These are phyloP conservation scores for Plenodomus tracheiphilus DNA, from an alignment of 2,329 filamentous ascomycete genomes.

Conservation along the genomic window DNA sequence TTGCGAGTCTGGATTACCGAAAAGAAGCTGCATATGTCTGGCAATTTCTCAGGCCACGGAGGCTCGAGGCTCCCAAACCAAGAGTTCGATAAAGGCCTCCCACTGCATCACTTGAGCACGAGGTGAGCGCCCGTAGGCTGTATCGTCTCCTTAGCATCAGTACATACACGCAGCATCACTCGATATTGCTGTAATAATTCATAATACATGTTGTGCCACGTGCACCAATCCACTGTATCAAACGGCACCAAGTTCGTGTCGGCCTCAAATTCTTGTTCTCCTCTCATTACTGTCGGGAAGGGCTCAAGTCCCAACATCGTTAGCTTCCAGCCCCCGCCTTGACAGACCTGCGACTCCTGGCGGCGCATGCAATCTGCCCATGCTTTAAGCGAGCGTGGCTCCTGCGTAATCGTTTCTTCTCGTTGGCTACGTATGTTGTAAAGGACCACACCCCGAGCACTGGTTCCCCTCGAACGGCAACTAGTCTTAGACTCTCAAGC, in stretches of 20 bases:
- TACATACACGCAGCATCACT: too few species aligned
- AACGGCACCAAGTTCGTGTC: not conserved
- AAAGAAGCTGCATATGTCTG: constrained; percentile 46
- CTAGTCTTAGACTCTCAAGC: not conserved
- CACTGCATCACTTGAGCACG: constrained; percentile 19
- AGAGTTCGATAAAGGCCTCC: constrained; percentile 21
- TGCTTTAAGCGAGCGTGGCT: constrained; percentile 1
- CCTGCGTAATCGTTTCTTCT: constrained; percentile 14
- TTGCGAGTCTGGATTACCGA: constrained; percentile 50
- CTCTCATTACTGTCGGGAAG: constrained; percentile 4
- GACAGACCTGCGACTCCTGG: constrained; percentile 6
- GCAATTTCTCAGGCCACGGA: constrained; percentile 36
- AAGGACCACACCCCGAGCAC: constrained; percentile 2
- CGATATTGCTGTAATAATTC: not conserved
- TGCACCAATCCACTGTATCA: not conserved
- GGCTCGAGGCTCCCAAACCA: constrained; percentile 8
- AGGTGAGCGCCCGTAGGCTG: constrained; percentile 14
- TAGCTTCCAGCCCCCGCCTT: constrained; percentile 9
- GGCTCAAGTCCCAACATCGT: not conserved
- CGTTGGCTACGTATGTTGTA: constrained; percentile 1
- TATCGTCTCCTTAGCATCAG: not conserved
- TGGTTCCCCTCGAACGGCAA: constrained; percentile 4
- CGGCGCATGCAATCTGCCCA: constrained; percentile 9
- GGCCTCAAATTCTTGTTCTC: constrained; percentile 3
- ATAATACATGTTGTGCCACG: not conserved